These are phyloP conservation scores for Lactarius akahatsu DNA, from an alignment of 768 basidiomycete species.

Conservation along the genomic window DNA sequence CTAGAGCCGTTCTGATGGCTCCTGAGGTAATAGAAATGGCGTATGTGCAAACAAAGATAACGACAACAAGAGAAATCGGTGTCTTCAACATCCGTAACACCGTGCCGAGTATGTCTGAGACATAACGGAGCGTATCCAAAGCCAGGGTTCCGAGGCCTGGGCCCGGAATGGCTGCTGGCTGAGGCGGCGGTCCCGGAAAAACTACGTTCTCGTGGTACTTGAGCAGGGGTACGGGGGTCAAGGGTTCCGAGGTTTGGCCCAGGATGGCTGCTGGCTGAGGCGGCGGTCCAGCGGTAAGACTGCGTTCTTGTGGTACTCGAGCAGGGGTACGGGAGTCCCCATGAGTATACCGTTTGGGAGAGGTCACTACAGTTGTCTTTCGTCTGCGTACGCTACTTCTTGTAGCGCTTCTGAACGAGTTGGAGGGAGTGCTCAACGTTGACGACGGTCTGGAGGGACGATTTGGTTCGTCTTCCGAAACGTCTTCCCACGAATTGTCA, in stretches of 20 bases:
- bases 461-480: conserved; percentile 2
- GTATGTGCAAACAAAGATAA: conserved; percentile 50
- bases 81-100: conserved; percentile 51
- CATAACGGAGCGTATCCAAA: conserved; percentile 36
- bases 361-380: neutral
- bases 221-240: neutral
- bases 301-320: conserved; percentile 11
- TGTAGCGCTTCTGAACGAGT: conserved; percentile 3
- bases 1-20: conserved; percentile 47
- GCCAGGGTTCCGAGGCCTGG: neutral
- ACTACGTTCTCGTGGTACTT: conserved; percentile 9
- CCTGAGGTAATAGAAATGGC: conserved; percentile 43
- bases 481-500: conserved; percentile 19
- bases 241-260: neutral
- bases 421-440: neutral
- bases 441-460: neutral
- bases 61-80: conserved; percentile 56
- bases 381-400: conserved; percentile 9
- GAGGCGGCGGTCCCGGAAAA: neutral
- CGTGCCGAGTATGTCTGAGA: conserved; percentile 47
- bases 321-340: neutral
- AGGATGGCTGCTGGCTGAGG: neutral
- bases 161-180: too few relatives aligned
- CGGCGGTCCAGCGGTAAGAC: neutral
- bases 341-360: neutral